These are phyloP conservation scores for Ophiostoma sp. DNA, from an alignment of 2,329 filamentous ascomycete species.

Conservation along the genomic window DNA sequence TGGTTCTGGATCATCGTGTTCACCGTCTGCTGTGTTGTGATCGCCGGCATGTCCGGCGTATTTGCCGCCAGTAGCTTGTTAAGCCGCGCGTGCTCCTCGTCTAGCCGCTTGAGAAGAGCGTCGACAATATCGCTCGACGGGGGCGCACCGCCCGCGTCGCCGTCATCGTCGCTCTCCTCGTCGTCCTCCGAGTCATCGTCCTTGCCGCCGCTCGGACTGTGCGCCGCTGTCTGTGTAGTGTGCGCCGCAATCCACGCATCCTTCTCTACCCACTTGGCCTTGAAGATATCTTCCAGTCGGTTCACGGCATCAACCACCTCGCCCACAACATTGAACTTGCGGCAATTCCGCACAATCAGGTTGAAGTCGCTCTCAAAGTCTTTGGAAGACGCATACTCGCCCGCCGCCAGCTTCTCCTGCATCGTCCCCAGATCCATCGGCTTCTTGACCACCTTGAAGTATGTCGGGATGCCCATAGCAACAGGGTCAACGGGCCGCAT, in stretches of 20 bases:
- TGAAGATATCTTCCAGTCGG: constrained; percentile 69
- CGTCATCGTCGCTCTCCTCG: constrained; percentile 54
- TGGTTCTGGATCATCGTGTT: constrained; percentile 63
- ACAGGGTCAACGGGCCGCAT: constrained; percentile 84
- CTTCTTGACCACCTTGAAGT: constrained; percentile 90
- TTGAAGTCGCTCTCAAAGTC: constrained; percentile 81
- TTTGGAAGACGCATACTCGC: constrained; percentile 74
- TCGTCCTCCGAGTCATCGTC: constrained; percentile 68
- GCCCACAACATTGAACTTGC: constrained; percentile 66
- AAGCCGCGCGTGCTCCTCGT: constrained; percentile 55
- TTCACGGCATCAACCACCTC: constrained; percentile 51
- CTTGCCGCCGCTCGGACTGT: constrained; percentile 53
- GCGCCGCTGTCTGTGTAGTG: constrained; percentile 20
- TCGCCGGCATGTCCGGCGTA: constrained; percentile 47
- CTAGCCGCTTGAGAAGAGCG: constrained; percentile 47
- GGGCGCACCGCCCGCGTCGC: constrained; percentile 45
- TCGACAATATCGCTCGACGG: constrained; percentile 46
- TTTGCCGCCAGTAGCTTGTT: constrained; percentile 48
- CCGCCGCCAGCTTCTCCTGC: constrained; percentile 65
- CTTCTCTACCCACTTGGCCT: constrained; percentile 70
- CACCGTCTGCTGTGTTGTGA: constrained; percentile 56
- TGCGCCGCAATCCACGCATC: constrained; percentile 74
- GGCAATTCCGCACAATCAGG: constrained; percentile 84
- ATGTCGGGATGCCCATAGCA: constrained; percentile 85
- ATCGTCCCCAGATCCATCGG: constrained; percentile 94